These are phyloP conservation scores for Cyclotella kingstonii DNA, from an alignment of 108 stramenopile genomes.

Conservation along the genomic window DNA sequence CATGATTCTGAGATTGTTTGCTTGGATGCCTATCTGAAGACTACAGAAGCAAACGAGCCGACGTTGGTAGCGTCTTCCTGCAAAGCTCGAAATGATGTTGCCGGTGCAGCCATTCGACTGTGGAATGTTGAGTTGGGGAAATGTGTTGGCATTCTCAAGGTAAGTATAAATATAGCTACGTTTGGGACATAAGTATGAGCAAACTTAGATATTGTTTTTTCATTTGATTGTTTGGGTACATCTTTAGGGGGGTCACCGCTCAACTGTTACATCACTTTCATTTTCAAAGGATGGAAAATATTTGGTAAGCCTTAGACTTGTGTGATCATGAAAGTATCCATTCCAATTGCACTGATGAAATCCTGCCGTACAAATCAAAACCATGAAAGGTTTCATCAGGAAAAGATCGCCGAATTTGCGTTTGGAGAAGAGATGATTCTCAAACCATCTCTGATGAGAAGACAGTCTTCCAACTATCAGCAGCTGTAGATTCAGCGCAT, in stretches of 20 bases:
- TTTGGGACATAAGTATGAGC: background rate
- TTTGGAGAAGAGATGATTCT: conserved; percentile 58
- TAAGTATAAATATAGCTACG: conserved; percentile 2
- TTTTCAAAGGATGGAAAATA: conserved; percentile 81
- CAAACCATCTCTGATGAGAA: conserved; percentile 2
- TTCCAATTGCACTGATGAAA: background rate
- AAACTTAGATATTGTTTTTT: background rate
- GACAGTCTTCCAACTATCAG: conserved; percentile 44
- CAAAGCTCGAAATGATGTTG: conserved; percentile 78
- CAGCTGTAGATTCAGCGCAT: conserved; percentile 74
- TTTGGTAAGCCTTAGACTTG: conserved; percentile 29
- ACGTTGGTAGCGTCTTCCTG: conserved; percentile 75
- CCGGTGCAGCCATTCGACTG: conserved; percentile 74
- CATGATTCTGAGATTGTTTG: conserved; percentile 81
- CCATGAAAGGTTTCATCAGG: conserved; percentile 58
- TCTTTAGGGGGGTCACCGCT: conserved; percentile 70
- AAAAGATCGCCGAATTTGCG: conserved; percentile 85
- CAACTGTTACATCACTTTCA: conserved; percentile 74
- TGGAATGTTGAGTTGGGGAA: conserved; percentile 69
- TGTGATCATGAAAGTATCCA: background rate
- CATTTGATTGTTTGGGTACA: background rate
- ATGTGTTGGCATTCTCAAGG: conserved; percentile 67
- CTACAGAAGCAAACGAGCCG: conserved; percentile 20
- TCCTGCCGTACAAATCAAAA: too few relatives aligned
- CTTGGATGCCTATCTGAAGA: conserved; percentile 61